Evolutionary conservation across 768 basidiomycete genomes (phyloP).

Genomic region (Kwoniella sp.): DNA sequence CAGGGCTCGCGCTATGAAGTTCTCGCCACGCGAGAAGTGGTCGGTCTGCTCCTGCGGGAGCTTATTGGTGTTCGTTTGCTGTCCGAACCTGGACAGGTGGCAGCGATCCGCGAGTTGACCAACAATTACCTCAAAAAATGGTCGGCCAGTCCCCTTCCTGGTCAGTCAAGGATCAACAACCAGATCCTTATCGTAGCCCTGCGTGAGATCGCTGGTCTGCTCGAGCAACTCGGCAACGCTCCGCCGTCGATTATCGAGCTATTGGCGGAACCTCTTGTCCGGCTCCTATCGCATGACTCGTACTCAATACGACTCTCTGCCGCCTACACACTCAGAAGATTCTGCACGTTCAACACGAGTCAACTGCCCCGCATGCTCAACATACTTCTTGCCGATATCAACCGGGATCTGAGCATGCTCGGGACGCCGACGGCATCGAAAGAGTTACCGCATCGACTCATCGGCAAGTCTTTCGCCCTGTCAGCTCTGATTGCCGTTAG

Average conservation of each 20-base stretch:
- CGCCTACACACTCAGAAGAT: constrained; percentile 80
- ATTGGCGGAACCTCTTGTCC: constrained; percentile 75
- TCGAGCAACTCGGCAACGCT: constrained; percentile 87
- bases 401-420: constrained; percentile 72
- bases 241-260: constrained; percentile 87
- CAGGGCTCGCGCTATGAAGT: constrained; percentile 65
- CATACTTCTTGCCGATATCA: constrained; percentile 71
- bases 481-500: constrained; percentile 81
- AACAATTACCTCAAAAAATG: constrained; percentile 78
- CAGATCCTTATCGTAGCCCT: constrained; percentile 68
- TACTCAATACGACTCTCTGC: constrained; percentile 81
- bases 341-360: constrained; percentile 83
- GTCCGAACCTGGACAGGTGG: constrained; percentile 89
- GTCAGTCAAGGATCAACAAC: constrained; percentile 65
- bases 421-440: constrained; percentile 66
- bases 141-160: constrained; percentile 82
- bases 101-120: constrained; percentile 80
- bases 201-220: constrained; percentile 74
- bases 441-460: constrained; percentile 65
- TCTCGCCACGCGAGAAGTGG: constrained; percentile 65
- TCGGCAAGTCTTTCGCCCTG: constrained; percentile 87
- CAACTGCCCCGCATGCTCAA: constrained; percentile 75
- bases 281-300: constrained; percentile 78
- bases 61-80: constrained; percentile 82
- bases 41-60: constrained; percentile 74